Evolutionary conservation across 768 basidiomycete genomes (phyloP), one percentile per base, ranked within the genome.

Genomic region (Strobilomyces echinocephalus): DNA sequence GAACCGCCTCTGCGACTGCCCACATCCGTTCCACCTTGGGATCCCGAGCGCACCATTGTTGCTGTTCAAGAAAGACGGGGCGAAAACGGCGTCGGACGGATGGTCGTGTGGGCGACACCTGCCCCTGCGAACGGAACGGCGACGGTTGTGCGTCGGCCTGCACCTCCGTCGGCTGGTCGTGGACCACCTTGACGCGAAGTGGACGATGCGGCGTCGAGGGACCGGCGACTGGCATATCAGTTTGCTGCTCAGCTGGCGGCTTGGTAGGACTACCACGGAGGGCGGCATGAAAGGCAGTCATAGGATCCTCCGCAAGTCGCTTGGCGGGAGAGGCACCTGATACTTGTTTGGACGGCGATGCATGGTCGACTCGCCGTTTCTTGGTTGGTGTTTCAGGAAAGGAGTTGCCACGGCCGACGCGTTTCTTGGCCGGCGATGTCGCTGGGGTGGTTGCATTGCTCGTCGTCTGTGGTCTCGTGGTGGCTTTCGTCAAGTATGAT

Each of bases 41-140:
- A 58, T 80, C 80, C 31, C 63, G 60, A 28, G 65, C 64, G 24
- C 63, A 68, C 80, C 80, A 81, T 43, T 80, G 77, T 46, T 71
- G 61, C n/a, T 43, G 42, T 16, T 43, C 42, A 6, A 43, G 42
- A 9, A 43, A 43, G 42, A 43, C 28, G 15, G 42, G 42, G 7
- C 42, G 42, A 14, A 43, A 43, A 26, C 42, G 42, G 28, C 42
- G 42, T 26, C 28, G 42, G 15, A 30, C 42, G 15, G 42, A 1
- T 2, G 73, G 56, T 79, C 55, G 61, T 8, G 49, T 43, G 28
- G 57, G 63, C 1, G 53, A 50, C 0, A n/a, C 3, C 20, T 60
- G 48, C 10, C 45, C 63, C 63, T 45, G 43, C 30, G 30, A 31
- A 7, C 43, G 43, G 28, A n/a, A 30, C 16, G 43, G 28, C n/a